Percentiles rank a stretch among this genome's conserved stretches.
These are phyloP conservation scores for Penicillium simplicissimum DNA, from an alignment of 495 filamentous ascomycete genomes.

Conservation along the genomic window DNA sequence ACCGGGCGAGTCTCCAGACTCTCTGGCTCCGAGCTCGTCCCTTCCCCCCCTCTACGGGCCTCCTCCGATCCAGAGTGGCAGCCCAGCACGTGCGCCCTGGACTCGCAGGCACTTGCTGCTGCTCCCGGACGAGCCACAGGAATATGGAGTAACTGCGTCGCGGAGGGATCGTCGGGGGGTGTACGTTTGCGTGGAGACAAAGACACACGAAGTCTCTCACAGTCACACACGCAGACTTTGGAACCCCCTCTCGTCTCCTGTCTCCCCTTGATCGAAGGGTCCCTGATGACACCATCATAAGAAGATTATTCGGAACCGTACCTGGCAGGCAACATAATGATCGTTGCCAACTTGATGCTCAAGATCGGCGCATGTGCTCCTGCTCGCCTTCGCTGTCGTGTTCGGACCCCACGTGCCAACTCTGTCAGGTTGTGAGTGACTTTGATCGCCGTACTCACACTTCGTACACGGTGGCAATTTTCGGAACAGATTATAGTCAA, in stretches of 20 bases:
- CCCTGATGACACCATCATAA: background rate
- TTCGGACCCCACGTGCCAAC: background rate
- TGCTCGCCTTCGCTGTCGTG: background rate
- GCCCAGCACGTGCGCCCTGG: conserved; percentile 37
- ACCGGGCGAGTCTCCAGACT: background rate
- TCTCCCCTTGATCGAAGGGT: no score
- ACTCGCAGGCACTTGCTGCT: conserved; percentile 13
- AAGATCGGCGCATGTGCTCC: background rate
- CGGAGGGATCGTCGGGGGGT: background rate
- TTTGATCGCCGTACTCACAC: no score
- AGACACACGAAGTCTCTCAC: no score
- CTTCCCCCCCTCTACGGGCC: background rate
- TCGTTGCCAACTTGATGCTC: background rate
- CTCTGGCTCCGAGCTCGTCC: background rate
- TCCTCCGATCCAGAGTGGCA: conserved; percentile 29
- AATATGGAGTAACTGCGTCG: background rate
- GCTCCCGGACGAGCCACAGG: background rate
- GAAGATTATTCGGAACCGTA: background rate
- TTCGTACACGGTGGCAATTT: no score
- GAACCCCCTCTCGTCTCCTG: background rate
- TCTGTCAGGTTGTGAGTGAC: background rate
- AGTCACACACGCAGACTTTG: background rate
- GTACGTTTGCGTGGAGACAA: background rate
- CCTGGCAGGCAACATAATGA: background rate
- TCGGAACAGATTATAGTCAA: no score